Percentiles rank a stretch among this genome's conserved stretches.
These are phyloP conservation scores for Ogataea hybrid DNA, from an alignment of 1,139 yeast species.

Conservation along the genomic window DNA sequence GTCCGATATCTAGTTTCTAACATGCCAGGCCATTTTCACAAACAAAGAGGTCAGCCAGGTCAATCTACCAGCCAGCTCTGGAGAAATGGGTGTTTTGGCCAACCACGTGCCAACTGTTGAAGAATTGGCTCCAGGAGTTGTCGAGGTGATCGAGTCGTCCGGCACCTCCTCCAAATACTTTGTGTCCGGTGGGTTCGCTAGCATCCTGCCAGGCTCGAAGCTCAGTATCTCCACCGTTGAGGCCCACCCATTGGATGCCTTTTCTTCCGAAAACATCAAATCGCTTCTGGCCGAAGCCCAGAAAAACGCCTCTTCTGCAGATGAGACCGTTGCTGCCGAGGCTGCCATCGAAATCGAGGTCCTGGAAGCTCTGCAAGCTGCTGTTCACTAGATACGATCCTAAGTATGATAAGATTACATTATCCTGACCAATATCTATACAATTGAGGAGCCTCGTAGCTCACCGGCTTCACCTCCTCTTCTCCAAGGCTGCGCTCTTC, in stretches of 20 bases:
- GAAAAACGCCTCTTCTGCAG: slow-evolving; percentile 83
- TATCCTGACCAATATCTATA: slow-evolving; percentile 72
- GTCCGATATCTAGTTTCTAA: slow-evolving; percentile 1
- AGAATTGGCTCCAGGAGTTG: slow-evolving; percentile 95
- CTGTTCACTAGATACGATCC: slow-evolving; percentile 57
- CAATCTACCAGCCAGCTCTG: slow-evolving; percentile 93
- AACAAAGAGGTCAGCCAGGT: slow-evolving; percentile 71
- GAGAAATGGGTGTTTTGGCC: slow-evolving; percentile 96
- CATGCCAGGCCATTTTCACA: slow-evolving; percentile 27
- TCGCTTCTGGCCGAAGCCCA: slow-evolving; percentile 89
- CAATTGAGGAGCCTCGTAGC: slow-evolving; percentile 77
- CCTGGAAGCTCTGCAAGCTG: slow-evolving; percentile 87
- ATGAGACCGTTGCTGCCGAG: slow-evolving; percentile 87
- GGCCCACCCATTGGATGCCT: slow-evolving; percentile 90
- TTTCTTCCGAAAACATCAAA: slow-evolving; percentile 79
- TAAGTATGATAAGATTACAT: slow-evolving; percentile 13
- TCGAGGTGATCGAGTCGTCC: slow-evolving; percentile 80
- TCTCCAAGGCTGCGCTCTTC: slow-evolving; percentile 21
- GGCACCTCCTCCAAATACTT: slow-evolving; percentile 78
- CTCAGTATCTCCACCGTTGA: slow-evolving; percentile 92
- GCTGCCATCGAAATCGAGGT: slow-evolving; percentile 96
- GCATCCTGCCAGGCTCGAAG: slow-evolving; percentile 93
- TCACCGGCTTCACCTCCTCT: slow-evolving; percentile 61
- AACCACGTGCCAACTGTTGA: slow-evolving; percentile 98
- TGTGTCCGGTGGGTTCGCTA: slow-evolving; percentile 96